phyloP scores from a whole-genome alignment of 495 filamentous ascomycete genomes.

The Cairneyella variabilis region DNA sequence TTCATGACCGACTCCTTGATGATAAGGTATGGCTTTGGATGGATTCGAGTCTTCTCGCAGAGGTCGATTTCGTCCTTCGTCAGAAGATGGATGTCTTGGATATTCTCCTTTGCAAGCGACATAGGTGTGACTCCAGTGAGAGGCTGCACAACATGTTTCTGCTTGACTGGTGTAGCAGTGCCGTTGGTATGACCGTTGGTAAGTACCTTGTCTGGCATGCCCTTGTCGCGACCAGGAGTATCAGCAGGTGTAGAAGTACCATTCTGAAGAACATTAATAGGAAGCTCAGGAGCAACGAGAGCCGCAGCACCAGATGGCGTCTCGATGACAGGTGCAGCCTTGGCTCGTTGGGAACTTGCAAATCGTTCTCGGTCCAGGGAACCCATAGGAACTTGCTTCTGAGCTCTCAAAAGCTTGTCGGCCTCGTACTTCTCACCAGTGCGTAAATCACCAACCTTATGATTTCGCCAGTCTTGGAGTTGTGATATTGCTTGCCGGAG shows the following conservation, averaged over 20 bases:
- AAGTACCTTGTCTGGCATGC: constrained; percentile 27
- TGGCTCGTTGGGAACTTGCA: constrained; percentile 56
- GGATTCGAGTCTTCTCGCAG: constrained; percentile 73
- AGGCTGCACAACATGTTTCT: constrained; percentile 41
- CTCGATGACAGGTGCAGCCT: constrained; percentile 59
- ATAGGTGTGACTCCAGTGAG: constrained; percentile 59
- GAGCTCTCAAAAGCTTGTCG: constrained; percentile 76
- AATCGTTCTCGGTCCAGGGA: constrained; percentile 76
- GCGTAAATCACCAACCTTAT: constrained; percentile 76
- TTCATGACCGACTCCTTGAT: constrained; percentile 88
- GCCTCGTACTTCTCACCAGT: constrained; percentile 91
- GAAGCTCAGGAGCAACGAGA: constrained; percentile 74
- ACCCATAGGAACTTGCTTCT: constrained; percentile 65
- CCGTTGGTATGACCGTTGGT: constrained; percentile 38
- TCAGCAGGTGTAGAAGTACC: neutral
- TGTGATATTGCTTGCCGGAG: constrained; percentile 85
- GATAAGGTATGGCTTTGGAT: constrained; percentile 90
- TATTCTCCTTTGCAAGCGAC: constrained; percentile 64
- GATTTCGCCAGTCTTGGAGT: constrained; percentile 89
- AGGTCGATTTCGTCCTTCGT: constrained; percentile 79
- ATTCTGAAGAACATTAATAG: constrained; percentile 50
- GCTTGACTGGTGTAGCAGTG: constrained; percentile 32
- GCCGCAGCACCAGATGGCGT: constrained; percentile 65
- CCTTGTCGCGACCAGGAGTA: neutral
- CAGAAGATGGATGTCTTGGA: constrained; percentile 81